phyloP scores from a whole-genome alignment of 768 basidiomycete genomes.

The Collybiopsis luxurians region DNA sequence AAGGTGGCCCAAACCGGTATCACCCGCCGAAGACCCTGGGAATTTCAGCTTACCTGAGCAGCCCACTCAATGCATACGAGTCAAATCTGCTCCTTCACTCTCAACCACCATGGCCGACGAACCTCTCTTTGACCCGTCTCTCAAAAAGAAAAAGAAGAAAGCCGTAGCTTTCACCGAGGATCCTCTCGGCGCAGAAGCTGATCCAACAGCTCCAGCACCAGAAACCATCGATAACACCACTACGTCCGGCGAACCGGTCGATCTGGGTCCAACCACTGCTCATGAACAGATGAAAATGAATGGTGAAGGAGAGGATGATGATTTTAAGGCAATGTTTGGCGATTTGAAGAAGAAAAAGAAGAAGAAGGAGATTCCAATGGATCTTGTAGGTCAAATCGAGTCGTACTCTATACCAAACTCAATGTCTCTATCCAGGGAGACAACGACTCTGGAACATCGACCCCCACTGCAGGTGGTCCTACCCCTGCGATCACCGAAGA shows the following conservation, averaged over 20 bases:
- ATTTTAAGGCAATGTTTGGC: slow-evolving; percentile 82
- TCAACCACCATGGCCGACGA: slow-evolving; percentile 47
- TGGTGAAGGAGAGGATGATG: slow-evolving; percentile 54
- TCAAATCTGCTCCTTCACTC: slow-evolving; percentile 8
- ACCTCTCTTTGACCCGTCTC: slow-evolving; percentile 79
- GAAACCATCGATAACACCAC: slow-evolving; percentile 69
- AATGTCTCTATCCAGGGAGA: slow-evolving; percentile 48
- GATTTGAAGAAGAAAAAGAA: slow-evolving; percentile 93
- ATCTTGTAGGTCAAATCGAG: slow-evolving; percentile 53
- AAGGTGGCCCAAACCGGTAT: too few species aligned
- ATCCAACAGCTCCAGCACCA: slow-evolving; percentile 78
- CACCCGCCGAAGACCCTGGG: too few species aligned
- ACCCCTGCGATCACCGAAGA: slow-evolving; percentile 60
- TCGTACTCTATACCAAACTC: slow-evolving; percentile 7
- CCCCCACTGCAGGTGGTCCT: slow-evolving; percentile 44
- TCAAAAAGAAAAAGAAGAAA: slow-evolving; percentile 89
- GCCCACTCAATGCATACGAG: too few species aligned
- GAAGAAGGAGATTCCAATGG: slow-evolving; percentile 87
- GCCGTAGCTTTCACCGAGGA: slow-evolving; percentile 83
- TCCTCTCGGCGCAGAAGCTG: slow-evolving; percentile 76
- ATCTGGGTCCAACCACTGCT: slow-evolving; percentile 72
- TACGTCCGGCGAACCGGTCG: slow-evolving; percentile 67
- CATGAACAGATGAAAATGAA: slow-evolving; percentile 73
- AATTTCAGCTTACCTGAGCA: slow-evolving; percentile 15
- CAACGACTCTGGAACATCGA: slow-evolving; percentile 57